phyloP scores from a whole-genome alignment of 495 filamentous ascomycete genomes.

The Trichoderma parareesei region DNA sequence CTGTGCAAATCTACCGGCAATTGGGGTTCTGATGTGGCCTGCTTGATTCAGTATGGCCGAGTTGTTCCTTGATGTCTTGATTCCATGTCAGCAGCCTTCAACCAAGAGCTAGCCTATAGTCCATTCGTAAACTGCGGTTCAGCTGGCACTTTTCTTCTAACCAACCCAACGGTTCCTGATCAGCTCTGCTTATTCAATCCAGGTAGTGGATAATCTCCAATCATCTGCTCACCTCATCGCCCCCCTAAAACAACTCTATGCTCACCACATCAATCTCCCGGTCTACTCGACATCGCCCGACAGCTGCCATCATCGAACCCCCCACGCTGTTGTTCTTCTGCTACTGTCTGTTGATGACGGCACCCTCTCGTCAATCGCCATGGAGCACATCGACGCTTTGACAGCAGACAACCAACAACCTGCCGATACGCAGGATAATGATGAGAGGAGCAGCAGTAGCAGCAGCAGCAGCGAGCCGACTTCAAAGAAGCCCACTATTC shows the following conservation, averaged over 20 bases:
- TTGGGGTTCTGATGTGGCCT: too few species aligned
- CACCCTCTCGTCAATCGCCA: background rate
- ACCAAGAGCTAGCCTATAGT: too few species aligned
- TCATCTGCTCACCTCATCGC: background rate
- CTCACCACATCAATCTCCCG: background rate
- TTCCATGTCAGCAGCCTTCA: too few species aligned
- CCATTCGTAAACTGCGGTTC: too few species aligned
- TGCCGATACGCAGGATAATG: background rate
- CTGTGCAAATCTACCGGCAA: too few species aligned
- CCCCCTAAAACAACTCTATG: background rate
- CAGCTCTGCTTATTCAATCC: background rate
- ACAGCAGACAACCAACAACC: background rate
- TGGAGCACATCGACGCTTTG: background rate
- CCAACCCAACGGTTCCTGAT: background rate
- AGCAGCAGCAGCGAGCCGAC: background rate
- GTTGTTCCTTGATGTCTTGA: too few species aligned
- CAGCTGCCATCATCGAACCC: background rate
- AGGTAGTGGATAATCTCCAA: background rate
- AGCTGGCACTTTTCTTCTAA: background rate
- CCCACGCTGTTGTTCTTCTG: background rate
- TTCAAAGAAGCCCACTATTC: too few species aligned
- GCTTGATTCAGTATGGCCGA: too few species aligned
- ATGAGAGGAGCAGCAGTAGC: background rate
- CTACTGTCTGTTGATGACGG: background rate
- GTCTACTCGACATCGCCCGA: too few species aligned